phyloP scores from a whole-genome alignment of 2,329 filamentous ascomycete species.

The Ophiostoma quercus region DNA sequence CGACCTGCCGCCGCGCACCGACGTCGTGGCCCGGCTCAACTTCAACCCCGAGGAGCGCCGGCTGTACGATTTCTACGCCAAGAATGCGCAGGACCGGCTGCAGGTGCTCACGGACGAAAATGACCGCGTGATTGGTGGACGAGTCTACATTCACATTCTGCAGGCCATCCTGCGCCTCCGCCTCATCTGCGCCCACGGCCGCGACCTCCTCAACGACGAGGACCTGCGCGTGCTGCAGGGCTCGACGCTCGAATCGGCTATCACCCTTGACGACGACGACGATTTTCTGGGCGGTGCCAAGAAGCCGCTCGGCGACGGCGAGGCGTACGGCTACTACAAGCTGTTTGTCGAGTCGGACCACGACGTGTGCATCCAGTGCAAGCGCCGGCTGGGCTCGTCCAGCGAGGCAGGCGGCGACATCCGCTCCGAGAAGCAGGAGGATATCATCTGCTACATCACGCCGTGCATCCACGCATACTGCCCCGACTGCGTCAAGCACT shows the following conservation, averaged over 20 bases:
- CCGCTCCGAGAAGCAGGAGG: slow-evolving; percentile 54
- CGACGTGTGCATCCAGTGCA: slow-evolving; percentile 68
- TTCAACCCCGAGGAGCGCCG: slow-evolving; percentile 70
- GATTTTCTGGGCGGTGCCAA: slow-evolving; percentile 43
- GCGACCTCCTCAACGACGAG: slow-evolving; percentile 78
- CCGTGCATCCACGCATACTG: slow-evolving; percentile 86
- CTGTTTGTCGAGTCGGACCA: slow-evolving; percentile 77
- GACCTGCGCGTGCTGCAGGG: slow-evolving; percentile 77
- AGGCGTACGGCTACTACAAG: slow-evolving; percentile 80
- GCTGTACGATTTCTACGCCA: slow-evolving; percentile 80
- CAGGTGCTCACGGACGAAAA: slow-evolving; percentile 63
- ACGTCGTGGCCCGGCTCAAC: slow-evolving; percentile 66
- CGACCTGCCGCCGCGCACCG: slow-evolving; percentile 67
- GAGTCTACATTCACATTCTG: slow-evolving; percentile 88
- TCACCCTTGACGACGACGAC: slow-evolving; percentile 79
- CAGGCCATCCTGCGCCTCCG: slow-evolving; percentile 86
- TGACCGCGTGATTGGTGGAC: slow-evolving; percentile 67
- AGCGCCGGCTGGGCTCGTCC: slow-evolving; percentile 54
- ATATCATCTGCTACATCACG: slow-evolving; percentile 72
- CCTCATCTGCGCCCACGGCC: slow-evolving; percentile 89
- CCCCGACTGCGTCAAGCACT: slow-evolving; percentile 60
- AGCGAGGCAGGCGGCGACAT: slow-evolving; percentile 40
- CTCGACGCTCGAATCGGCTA: slow-evolving; percentile 75
- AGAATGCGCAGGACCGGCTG: slow-evolving; percentile 74
- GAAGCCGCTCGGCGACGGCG: slow-evolving; percentile 57